Percentiles rank a stretch among this genome's conserved stretches.
Evolutionary conservation across 75 land plant species (phyloP).

Genomic region (Pinus tabuliformis): DNA sequence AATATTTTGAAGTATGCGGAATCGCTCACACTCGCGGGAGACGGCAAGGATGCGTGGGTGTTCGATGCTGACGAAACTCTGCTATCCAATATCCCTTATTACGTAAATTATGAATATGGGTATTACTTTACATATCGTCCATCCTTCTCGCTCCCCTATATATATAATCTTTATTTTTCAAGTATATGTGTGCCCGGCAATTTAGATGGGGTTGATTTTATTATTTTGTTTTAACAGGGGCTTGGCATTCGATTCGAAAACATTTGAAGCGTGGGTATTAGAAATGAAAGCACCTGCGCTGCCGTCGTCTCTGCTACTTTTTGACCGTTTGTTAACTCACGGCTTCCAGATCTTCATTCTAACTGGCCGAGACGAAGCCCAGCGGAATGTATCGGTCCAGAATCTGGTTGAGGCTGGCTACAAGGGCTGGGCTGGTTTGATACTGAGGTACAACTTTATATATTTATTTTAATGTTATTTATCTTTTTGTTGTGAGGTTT

Average conservation of each 20-base stretch:
- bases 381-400: conserved; percentile 41
- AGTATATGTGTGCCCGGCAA: conserved; percentile 31
- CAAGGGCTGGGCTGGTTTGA: conserved; percentile 51
- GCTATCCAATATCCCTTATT: conserved; percentile 35
- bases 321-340: conserved; percentile 28
- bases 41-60: conserved; percentile 35
- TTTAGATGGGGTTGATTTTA: conserved; percentile 34
- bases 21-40: background rate
- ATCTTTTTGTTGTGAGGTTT: no score
- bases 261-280: conserved; percentile 19
- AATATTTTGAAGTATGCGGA: conserved; percentile 30
- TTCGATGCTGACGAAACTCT: conserved; percentile 40
- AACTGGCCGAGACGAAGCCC: conserved; percentile 52
- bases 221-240: conserved; percentile 69
- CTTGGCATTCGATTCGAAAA: conserved; percentile 38
- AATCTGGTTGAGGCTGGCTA: conserved; percentile 57
- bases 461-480: background rate
- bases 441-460: conserved; percentile 44
- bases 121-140: background rate
- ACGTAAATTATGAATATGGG: conserved; percentile 31
- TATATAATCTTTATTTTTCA: background rate
- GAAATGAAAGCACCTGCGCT: no score
- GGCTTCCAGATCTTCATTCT: conserved; percentile 26
- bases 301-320: conserved; percentile 22
- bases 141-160: background rate